Evolutionary conservation across 78 protist genomes (phyloP).

Genomic region (Neovahlkampfia damariscottae): DNA sequence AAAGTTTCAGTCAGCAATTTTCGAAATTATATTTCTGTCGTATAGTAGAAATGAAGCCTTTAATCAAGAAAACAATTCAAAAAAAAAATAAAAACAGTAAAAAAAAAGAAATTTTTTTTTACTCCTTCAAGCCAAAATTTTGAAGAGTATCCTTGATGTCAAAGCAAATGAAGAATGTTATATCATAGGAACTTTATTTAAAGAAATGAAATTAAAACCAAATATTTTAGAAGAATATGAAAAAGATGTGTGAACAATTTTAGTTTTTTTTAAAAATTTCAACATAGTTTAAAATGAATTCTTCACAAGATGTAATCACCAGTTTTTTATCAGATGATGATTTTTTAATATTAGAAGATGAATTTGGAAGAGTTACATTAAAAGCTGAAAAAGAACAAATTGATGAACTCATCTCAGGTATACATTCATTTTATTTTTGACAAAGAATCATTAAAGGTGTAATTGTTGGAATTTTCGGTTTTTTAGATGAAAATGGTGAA

Average conservation of each 20-base stretch:
- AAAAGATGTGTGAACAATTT: neutral
- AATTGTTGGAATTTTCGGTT: neutral
- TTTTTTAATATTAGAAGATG: constrained; percentile 25
- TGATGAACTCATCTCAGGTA: neutral
- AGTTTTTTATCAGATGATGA: neutral
- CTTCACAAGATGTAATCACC: neutral
- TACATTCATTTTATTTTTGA: too few species aligned
- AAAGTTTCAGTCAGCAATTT: constrained; percentile 25
- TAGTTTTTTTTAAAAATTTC: neutral
- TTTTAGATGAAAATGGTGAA: neutral
- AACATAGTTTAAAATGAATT: neutral
- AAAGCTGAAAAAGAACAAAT: neutral
- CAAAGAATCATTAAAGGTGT: constrained; percentile 9
- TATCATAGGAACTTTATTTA: constrained; percentile 26
- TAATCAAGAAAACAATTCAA: neutral
- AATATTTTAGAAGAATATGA: neutral
- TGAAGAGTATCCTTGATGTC: constrained; percentile 4
- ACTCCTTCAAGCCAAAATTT: neutral
- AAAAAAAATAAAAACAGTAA: neutral
- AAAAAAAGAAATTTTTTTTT: neutral
- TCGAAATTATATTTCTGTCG: constrained; percentile 7
- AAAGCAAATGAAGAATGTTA: neutral
- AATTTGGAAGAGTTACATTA: constrained; percentile 18
- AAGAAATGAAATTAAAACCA: constrained; percentile 29
- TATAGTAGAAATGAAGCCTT: neutral